Evolutionary conservation across 495 filamentous ascomycete species (phyloP), one percentile per base, ranked within the genome.

Genomic region (Amorphotheca resinae): DNA sequence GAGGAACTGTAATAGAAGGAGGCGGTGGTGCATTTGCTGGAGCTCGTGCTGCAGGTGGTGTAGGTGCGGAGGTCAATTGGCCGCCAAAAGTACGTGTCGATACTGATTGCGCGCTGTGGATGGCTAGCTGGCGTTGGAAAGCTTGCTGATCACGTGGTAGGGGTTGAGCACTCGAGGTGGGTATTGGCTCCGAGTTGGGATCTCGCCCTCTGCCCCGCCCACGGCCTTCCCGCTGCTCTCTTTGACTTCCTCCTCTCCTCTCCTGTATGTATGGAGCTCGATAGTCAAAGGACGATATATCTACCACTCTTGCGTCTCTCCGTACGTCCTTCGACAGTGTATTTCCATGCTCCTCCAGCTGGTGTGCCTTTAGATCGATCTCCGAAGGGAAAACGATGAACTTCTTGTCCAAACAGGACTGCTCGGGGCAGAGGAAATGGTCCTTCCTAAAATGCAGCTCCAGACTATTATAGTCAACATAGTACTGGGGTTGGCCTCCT

Each of bases 341-440:
- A 42, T 81, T 76, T 0, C 81, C 82, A 59, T 93, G 86, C 9
- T 65, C 64, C 56, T 84, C 79, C 5, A 93, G 57, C 51, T 87
- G 82, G 59, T 93, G 86, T 9, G 74, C 86, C 56, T 95, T 93
- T 22, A 99, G 60, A 59, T 96, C 91, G 66, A 99, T 79, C 53
- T 93, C 82, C 0, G 86, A 85, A 36, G 82, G 84, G 48, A 99
- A 99, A 1, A 95, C 93, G n/a, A 95, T 77, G 53, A 95, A 94
- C 60, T 95, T 96, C 72, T 95, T 94, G 46, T 96, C 91, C 56
- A 87, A 53, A 46, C 91, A 99, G 44, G 95, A 88, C 45, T 67
- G 65, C 45, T 99, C 89, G 1, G 70, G 55, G 51, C 91, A 99
- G 1, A 84, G 62, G 54, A 83, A 95, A 59, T 99, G 91, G 22